Percentiles rank a stretch among this genome's conserved stretches.
These are phyloP conservation scores for Alnus glutinosa DNA, from an alignment of 306 rosid genomes.

Conservation along the genomic window DNA sequence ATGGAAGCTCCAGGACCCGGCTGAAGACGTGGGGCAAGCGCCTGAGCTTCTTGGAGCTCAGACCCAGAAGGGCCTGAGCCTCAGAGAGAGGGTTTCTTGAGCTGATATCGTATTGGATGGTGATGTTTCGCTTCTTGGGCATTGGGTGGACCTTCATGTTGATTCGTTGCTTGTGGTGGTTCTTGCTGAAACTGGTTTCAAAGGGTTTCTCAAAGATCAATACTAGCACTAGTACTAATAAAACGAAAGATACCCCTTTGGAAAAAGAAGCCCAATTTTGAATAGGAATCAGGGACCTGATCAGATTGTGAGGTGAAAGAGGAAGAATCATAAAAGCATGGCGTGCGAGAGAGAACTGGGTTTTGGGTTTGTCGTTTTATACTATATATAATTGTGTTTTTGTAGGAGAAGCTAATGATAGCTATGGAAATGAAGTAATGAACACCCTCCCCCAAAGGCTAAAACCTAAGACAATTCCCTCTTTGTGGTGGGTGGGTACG, in stretches of 20 bases:
- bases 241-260: conserved; percentile 30
- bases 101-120: conserved; percentile 57
- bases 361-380: not conserved
- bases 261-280: conserved; percentile 24
- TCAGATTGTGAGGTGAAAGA: conserved; percentile 25
- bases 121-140: conserved; percentile 86
- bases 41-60: conserved; percentile 75
- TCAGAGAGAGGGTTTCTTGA: conserved; percentile 45
- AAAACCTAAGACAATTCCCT: not conserved
- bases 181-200: conserved; percentile 4
- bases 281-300: conserved; percentile 37
- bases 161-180: not conserved
- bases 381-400: not conserved
- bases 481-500: not conserved
- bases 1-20: conserved; percentile 89
- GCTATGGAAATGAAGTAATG: not conserved
- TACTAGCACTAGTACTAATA: conserved; percentile 10
- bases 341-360: not conserved
- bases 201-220: conserved; percentile 18
- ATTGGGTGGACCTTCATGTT: conserved; percentile 92
- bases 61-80: conserved; percentile 47
- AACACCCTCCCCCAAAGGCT: not conserved
- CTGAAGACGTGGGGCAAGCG: conserved; percentile 90
- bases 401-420: not conserved
- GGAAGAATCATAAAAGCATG: conserved; percentile 56